Evolutionary conservation across 495 filamentous ascomycete genomes (phyloP).

Genomic region (Schizothecium vesticola): DNA sequence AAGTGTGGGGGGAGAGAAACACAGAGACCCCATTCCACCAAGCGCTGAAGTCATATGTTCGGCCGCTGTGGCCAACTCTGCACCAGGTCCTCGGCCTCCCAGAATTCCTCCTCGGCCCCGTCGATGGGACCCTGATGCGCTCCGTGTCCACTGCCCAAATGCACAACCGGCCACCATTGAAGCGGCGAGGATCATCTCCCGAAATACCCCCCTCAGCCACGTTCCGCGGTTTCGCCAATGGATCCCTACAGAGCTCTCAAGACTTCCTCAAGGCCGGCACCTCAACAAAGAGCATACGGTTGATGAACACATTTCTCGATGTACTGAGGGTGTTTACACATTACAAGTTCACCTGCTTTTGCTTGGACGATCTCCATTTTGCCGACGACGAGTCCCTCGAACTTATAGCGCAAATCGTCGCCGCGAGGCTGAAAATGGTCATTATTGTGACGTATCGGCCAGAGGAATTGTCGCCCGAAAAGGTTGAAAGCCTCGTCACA

Average conservation of each 20-base stretch:
- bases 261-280: constrained; percentile 67
- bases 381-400: constrained; percentile 82
- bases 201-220: constrained; percentile 25
- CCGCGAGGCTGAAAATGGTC: constrained; percentile 66
- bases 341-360: constrained; percentile 75
- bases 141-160: constrained; percentile 19
- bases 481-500: constrained; percentile 41
- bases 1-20: constrained; percentile 87
- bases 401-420: constrained; percentile 67
- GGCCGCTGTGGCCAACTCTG: constrained; percentile 71
- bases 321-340: constrained; percentile 72
- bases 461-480: constrained; percentile 46
- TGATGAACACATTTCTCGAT: constrained; percentile 80
- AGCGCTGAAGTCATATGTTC: constrained; percentile 63
- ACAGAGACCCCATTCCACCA: constrained; percentile 79
- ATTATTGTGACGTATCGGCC: constrained; percentile 64
- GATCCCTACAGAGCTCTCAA: constrained; percentile 50
- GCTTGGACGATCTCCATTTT: constrained; percentile 80
- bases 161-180: constrained; percentile 16
- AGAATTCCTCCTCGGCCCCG: constrained; percentile 57
- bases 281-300: constrained; percentile 66
- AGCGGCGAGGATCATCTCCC: constrained; percentile 40
- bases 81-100: constrained; percentile 75
- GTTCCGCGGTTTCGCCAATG: constrained; percentile 11
- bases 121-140: constrained; percentile 18